These are phyloP conservation scores for Gaertneriomyces semiglobifer DNA, from an alignment of 192 early-diverging fungal genomes.

Conservation along the genomic window DNA sequence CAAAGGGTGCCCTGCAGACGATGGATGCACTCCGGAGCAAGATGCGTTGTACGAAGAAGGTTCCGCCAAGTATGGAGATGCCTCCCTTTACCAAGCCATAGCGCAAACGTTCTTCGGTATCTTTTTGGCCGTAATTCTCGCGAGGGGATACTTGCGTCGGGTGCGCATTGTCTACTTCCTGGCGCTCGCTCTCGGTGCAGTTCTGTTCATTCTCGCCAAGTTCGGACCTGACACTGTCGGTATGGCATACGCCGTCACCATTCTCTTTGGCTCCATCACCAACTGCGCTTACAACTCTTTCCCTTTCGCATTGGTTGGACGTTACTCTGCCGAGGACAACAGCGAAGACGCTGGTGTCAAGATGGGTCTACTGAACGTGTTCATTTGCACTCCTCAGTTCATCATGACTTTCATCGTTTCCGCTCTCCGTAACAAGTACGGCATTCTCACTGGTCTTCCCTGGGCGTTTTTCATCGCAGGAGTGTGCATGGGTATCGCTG, in stretches of 20 bases:
- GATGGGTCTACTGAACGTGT: conserved; percentile 10
- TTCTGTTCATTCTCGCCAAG: conserved; percentile 8
- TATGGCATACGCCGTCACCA: conserved; percentile 8
- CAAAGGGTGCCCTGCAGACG: conserved; percentile 2
- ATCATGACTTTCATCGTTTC: conserved; percentile 12
- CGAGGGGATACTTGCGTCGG: background rate
- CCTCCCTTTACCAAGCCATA: conserved; percentile 9
- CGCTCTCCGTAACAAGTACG: background rate
- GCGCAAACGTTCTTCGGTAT: conserved; percentile 5
- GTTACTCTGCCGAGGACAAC: conserved; percentile 10
- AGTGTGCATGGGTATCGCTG: conserved; percentile 4
- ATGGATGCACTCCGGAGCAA: background rate
- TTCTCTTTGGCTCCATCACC: conserved; percentile 1
- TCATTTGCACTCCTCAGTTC: conserved; percentile 8
- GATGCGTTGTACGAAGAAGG: background rate
- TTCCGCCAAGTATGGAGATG: background rate
- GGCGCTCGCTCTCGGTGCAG: conserved; percentile 2
- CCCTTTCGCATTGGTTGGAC: conserved; percentile 14
- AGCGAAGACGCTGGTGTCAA: conserved; percentile 4
- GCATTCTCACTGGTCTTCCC: background rate
- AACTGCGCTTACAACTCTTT: conserved; percentile 4
- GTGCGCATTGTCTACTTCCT: background rate
- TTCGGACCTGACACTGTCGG: background rate
- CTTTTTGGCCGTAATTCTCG: conserved; percentile 1
- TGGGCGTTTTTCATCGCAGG: conserved; percentile 9